phyloP scores from a whole-genome alignment of 805 yeast species.

The Candida berthetii region DNA sequence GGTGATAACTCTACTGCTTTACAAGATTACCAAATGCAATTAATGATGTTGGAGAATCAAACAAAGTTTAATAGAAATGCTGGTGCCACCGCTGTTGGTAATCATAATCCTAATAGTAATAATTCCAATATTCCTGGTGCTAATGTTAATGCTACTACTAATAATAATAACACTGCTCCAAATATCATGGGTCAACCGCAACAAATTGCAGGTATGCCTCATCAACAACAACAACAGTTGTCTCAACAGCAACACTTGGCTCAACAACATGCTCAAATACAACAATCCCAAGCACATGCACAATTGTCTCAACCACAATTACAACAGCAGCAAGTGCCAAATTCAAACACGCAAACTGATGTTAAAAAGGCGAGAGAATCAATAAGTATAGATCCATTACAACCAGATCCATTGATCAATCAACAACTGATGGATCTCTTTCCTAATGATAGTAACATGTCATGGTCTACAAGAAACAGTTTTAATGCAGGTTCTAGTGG shows the following conservation, averaged over 20 bases:
- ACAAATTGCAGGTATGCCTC: constrained; percentile 26
- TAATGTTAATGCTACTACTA: not conserved
- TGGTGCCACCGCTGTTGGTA: not conserved
- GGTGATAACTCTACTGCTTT: constrained; percentile 40
- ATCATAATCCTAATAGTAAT: constrained; percentile 2
- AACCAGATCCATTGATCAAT: constrained; percentile 15
- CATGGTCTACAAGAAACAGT: not conserved
- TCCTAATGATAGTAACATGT: not conserved
- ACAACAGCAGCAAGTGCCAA: not conserved
- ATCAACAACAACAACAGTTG: not conserved
- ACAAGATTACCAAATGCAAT: constrained; percentile 77
- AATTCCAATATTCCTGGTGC: constrained; percentile 1
- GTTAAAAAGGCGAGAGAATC: constrained; percentile 3
- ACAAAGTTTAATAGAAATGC: constrained; percentile 34
- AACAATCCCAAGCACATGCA: not conserved
- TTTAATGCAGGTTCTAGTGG: not conserved
- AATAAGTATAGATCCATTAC: constrained; percentile 19
- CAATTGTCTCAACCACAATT: not conserved
- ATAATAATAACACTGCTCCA: not conserved
- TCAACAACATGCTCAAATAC: not conserved
- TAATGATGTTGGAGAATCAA: constrained; percentile 69
- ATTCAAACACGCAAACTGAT: not conserved
- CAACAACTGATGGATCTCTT: constrained; percentile 13
- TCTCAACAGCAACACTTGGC: not conserved
- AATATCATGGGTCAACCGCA: not conserved